Percentiles rank a stretch among this genome's conserved stretches.
phyloP scores from a whole-genome alignment of 2,329 filamentous ascomycete species.

The Penicillium sp. region DNA sequence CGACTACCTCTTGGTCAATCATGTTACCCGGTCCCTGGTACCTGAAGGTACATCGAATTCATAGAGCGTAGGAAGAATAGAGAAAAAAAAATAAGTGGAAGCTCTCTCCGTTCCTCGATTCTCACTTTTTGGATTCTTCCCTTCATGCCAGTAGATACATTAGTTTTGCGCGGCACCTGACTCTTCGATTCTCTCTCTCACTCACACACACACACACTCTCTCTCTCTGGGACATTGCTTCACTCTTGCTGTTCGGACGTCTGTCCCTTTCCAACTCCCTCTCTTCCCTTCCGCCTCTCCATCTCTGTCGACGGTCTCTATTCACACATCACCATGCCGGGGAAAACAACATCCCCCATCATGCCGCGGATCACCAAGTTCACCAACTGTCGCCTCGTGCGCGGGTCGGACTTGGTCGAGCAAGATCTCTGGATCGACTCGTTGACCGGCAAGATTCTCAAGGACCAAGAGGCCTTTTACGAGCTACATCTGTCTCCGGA shows the following conservation, averaged over 20 bases:
- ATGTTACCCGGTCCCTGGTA: too few species aligned
- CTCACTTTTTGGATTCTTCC: too few species aligned
- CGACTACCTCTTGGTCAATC: too few species aligned
- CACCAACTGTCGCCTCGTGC: slow-evolving; percentile 77
- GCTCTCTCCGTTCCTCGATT: too few species aligned
- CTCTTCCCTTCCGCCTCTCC: slow-evolving; percentile 12
- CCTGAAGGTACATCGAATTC: too few species aligned
- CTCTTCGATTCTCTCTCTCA: too few species aligned
- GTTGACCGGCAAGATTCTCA: slow-evolving; percentile 71
- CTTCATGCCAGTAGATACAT: too few species aligned
- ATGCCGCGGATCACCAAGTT: slow-evolving; percentile 66
- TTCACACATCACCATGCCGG: slow-evolving; percentile 26
- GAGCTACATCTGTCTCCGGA: slow-evolving; percentile 53
- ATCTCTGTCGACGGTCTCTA: neutral
- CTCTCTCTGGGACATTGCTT: neutral
- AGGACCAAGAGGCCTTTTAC: slow-evolving; percentile 57
- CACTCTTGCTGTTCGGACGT: neutral
- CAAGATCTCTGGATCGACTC: slow-evolving; percentile 89
- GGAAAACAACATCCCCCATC: slow-evolving; percentile 24
- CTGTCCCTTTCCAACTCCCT: neutral
- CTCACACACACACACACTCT: too few species aligned
- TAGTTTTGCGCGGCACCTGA: too few species aligned
- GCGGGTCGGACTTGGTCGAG: slow-evolving; percentile 59
- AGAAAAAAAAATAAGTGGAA: too few species aligned
- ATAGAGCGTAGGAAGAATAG: too few species aligned